Evolutionary conservation across 306 rosid genomes (phyloP).

Genomic region (Ziziphus jujuba): DNA sequence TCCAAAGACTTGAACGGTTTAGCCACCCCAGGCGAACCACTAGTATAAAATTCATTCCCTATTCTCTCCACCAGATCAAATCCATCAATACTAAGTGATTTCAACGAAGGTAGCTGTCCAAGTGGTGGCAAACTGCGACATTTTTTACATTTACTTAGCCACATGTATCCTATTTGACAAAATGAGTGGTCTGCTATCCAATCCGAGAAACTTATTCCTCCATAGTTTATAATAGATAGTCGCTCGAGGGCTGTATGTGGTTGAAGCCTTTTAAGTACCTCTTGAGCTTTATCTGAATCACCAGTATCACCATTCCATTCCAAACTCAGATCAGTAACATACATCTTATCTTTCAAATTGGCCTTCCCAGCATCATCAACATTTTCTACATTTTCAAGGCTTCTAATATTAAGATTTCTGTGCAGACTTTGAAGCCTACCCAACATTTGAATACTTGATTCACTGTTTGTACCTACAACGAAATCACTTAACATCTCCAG

Average conservation of each 20-base stretch:
- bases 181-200: neutral
- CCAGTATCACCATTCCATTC: too few relatives aligned
- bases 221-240: neutral
- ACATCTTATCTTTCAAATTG: constrained; percentile 7
- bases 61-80: neutral
- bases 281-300: too few relatives aligned
- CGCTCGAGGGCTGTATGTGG: constrained; percentile 7
- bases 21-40: too few relatives aligned
- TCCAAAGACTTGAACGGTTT: constrained; percentile 1
- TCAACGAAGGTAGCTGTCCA: constrained; percentile 16
- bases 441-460: neutral
- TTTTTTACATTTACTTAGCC: neutral
- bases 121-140: constrained; percentile 8
- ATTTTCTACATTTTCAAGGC: constrained; percentile 5
- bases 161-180: neutral
- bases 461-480: neutral
- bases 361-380: constrained; percentile 7
- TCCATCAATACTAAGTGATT: neutral
- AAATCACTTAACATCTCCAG: too few relatives aligned
- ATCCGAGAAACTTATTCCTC: neutral
- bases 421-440: neutral
- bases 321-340: neutral
- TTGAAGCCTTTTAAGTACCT: neutral
- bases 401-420: too few relatives aligned
- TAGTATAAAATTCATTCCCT: constrained; percentile 1